Percentiles rank a stretch among this genome's conserved stretches.
phyloP scores from a whole-genome alignment of 2,329 filamentous ascomycete species.

The Aureobasidium zeae region DNA sequence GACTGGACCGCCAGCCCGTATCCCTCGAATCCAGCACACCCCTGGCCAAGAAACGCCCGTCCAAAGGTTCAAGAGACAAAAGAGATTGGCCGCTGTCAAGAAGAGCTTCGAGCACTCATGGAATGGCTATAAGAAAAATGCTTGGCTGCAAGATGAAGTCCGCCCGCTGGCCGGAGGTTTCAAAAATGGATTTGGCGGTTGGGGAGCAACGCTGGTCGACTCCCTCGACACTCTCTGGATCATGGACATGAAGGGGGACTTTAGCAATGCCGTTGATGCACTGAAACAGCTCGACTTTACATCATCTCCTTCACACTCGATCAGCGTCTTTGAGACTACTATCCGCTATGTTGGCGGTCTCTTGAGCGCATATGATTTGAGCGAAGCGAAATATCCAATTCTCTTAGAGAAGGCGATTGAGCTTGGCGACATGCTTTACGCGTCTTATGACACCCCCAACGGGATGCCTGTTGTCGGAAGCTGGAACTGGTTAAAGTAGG shows the following conservation, averaged over 20 bases:
- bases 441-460: conserved; percentile 59
- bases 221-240: conserved; percentile 66
- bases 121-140: conserved; percentile 68
- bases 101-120: conserved; percentile 69
- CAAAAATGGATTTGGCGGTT: conserved; percentile 78
- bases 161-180: conserved; percentile 53
- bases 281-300: conserved; percentile 52
- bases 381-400: conserved; percentile 42
- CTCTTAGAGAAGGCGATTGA: conserved; percentile 54
- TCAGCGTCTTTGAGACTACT: conserved; percentile 63
- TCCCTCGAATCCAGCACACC: conserved; percentile 66
- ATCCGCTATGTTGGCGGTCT: conserved; percentile 64
- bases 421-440: conserved; percentile 55
- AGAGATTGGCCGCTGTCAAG: conserved; percentile 58
- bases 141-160: conserved; percentile 82
- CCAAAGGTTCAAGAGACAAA: conserved; percentile 52
- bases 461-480: conserved; percentile 53
- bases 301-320: conserved; percentile 41
- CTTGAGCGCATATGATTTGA: conserved; percentile 60
- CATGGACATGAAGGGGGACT: conserved; percentile 57
- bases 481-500: conserved; percentile 43
- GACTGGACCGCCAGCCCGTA: conserved; percentile 54
- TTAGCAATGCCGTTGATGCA: conserved; percentile 52
- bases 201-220: conserved; percentile 84
- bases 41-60: conserved; percentile 56